A percentile compares a stretch with the other conserved stretches of the same genome.
phyloP scores from a whole-genome alignment of 371 early-diverging fungal species.

The Haplosporangium sp. region DNA sequence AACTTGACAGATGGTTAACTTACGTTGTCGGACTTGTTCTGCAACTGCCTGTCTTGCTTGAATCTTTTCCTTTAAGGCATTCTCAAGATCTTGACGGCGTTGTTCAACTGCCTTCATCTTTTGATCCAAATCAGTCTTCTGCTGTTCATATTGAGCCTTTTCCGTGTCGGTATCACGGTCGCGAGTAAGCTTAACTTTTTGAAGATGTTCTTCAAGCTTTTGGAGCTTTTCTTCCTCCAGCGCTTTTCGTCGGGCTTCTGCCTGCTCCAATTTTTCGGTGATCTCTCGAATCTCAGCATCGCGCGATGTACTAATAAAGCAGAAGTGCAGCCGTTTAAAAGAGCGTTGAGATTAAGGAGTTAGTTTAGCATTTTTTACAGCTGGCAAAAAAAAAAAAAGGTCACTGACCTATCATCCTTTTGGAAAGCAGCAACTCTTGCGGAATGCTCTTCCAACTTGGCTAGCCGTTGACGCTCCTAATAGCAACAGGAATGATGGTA shows the following conservation, averaged over 20 bases:
- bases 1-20: neutral
- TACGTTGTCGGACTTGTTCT: constrained; percentile 56
- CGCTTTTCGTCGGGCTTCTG: constrained; percentile 48
- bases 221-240: constrained; percentile 44
- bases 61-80: constrained; percentile 45
- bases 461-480: constrained; percentile 44
- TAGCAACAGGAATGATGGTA: neutral
- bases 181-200: constrained; percentile 36
- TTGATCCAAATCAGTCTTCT: constrained; percentile 40
- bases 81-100: constrained; percentile 43
- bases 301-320: constrained; percentile 19
- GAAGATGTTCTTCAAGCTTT: constrained; percentile 48
- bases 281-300: constrained; percentile 46
- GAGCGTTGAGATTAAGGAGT: neutral
- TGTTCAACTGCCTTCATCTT: constrained; percentile 52
- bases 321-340: neutral
- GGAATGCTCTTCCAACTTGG: constrained; percentile 47
- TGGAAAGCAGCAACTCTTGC: constrained; percentile 50
- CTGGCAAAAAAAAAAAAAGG: neutral
- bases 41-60: constrained; percentile 36
- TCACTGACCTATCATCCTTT: constrained; percentile 37
- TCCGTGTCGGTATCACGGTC: constrained; percentile 33
- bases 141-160: constrained; percentile 42
- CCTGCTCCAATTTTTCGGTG: constrained; percentile 46
- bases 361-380: neutral